Evolutionary conservation across 176 grass and related monocot genomes (phyloP).

Genomic region (Oryza glumipatula): DNA sequence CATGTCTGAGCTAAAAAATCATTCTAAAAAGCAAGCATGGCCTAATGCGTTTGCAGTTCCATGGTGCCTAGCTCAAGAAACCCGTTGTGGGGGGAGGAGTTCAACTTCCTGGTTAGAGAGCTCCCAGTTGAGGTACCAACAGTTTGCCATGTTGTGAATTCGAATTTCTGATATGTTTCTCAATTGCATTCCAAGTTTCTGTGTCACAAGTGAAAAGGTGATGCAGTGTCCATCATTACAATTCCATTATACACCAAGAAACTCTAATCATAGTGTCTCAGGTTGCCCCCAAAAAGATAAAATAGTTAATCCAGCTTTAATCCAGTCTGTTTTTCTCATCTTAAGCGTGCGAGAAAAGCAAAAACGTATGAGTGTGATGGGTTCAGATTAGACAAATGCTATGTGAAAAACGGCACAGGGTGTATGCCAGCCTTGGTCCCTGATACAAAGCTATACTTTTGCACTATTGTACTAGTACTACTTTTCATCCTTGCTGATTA

Average conservation of each 20-base stretch:
- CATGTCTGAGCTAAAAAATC: neutral
- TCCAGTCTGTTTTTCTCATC: slow-evolving; percentile 14
- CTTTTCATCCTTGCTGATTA: neutral
- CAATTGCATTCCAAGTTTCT: slow-evolving; percentile 8
- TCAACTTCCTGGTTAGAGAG: slow-evolving; percentile 71
- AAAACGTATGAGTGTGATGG: neutral
- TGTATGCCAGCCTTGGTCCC: slow-evolving; percentile 45
- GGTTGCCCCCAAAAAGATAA: neutral
- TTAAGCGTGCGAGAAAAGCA: slow-evolving; percentile 36
- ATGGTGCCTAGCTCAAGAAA: slow-evolving; percentile 83
- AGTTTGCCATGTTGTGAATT: neutral
- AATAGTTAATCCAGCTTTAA: neutral
- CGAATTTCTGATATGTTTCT: neutral
- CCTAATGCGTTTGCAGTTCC: slow-evolving; percentile 55
- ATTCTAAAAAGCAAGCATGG: neutral
- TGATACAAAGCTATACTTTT: slow-evolving; percentile 39
- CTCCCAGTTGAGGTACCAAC: slow-evolving; percentile 72
- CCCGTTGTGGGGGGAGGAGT: slow-evolving; percentile 90
- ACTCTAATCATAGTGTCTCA: slow-evolving; percentile 27
- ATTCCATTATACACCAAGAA: slow-evolving; percentile 16
- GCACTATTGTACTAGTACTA: neutral
- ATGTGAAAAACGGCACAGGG: slow-evolving; percentile 11
- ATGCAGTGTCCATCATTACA: neutral
- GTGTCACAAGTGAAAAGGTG: neutral
- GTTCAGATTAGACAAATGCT: slow-evolving; percentile 1